Percentiles rank a stretch among this genome's conserved stretches.
phyloP scores from a whole-genome alignment of 257 asterid genomes.

The Solanum arcanum region DNA sequence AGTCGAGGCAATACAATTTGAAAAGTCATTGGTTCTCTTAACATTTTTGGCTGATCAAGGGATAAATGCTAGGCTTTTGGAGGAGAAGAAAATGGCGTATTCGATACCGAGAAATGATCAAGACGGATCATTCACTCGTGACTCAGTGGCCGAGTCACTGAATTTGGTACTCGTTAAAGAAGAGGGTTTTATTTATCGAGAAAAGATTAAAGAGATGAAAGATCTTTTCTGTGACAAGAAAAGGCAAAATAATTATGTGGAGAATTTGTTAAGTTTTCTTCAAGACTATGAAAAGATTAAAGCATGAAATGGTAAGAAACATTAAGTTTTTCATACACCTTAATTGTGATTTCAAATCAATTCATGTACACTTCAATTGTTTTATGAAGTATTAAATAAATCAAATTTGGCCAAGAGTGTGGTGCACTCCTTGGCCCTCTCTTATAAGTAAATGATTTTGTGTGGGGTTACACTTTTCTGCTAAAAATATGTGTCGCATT shows the following conservation, averaged over 20 bases:
- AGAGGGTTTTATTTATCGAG: not conserved
- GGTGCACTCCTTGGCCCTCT: no score
- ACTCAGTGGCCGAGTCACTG: constrained; percentile 7
- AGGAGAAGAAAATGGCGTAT: constrained; percentile 6
- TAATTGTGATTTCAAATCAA: not conserved
- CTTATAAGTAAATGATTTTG: no score
- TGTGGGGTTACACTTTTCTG: not conserved
- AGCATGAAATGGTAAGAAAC: not conserved
- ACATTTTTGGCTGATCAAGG: constrained; percentile 21
- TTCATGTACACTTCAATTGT: not conserved
- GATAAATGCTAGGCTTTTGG: constrained; percentile 15
- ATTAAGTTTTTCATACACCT: not conserved
- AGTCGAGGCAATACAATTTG: constrained; percentile 10
- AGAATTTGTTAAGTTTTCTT: constrained; percentile 1
- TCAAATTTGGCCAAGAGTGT: no score
- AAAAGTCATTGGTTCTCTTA: constrained; percentile 11
- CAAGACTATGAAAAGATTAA: not conserved
- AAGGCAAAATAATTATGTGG: constrained; percentile 1
- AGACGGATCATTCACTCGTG: constrained; percentile 8
- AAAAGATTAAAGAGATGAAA: not conserved
- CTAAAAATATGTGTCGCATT: no score
- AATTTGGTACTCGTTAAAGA: constrained; percentile 1
- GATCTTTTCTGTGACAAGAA: not conserved
- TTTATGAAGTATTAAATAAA: not conserved
- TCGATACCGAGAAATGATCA: constrained; percentile 3